These are phyloP conservation scores for Lolium multiflorum DNA, from an alignment of 176 grass and related monocot species.

Conservation along the genomic window DNA sequence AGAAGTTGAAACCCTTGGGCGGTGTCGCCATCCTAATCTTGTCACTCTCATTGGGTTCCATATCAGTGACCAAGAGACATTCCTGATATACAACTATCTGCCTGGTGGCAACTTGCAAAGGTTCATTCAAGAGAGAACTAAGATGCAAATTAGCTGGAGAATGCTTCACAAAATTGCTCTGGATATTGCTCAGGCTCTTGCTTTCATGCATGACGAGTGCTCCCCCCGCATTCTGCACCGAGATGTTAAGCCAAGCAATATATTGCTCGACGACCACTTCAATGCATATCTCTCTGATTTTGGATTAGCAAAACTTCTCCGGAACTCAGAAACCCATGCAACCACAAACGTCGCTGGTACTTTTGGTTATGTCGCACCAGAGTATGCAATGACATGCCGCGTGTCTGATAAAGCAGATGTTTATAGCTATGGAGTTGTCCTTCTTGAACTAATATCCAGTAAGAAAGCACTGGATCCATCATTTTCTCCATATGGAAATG, in stretches of 20 bases:
- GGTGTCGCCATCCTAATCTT: conserved; percentile 78
- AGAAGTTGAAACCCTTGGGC: conserved; percentile 77
- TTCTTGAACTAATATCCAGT: conserved; percentile 83
- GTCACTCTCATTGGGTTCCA: conserved; percentile 90
- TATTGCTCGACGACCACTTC: conserved; percentile 72
- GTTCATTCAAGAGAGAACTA: conserved; percentile 77
- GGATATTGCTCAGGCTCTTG: conserved; percentile 79
- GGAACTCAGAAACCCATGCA: conserved; percentile 83
- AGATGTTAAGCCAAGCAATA: conserved; percentile 94
- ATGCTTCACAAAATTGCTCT: conserved; percentile 92
- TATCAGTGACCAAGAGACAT: conserved; percentile 76
- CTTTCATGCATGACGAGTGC: conserved; percentile 74
- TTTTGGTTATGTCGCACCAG: conserved; percentile 89
- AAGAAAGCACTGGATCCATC: conserved; percentile 90
- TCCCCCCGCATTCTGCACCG: conserved; percentile 79
- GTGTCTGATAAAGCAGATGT: conserved; percentile 96
- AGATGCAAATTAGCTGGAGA: conserved; percentile 70
- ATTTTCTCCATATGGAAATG: conserved; percentile 92
- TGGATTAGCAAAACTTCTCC: conserved; percentile 79
- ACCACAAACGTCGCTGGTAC: conserved; percentile 90
- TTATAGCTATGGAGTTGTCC: conserved; percentile 83
- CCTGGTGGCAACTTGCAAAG: conserved; percentile 85
- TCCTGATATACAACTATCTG: conserved; percentile 95
- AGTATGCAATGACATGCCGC: conserved; percentile 89
- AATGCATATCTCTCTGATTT: conserved; percentile 93